Evolutionary conservation across 2,329 filamentous ascomycete genomes (phyloP), one percentile per base, ranked within the genome.

Genomic region (Arthrobotrys iridis): DNA sequence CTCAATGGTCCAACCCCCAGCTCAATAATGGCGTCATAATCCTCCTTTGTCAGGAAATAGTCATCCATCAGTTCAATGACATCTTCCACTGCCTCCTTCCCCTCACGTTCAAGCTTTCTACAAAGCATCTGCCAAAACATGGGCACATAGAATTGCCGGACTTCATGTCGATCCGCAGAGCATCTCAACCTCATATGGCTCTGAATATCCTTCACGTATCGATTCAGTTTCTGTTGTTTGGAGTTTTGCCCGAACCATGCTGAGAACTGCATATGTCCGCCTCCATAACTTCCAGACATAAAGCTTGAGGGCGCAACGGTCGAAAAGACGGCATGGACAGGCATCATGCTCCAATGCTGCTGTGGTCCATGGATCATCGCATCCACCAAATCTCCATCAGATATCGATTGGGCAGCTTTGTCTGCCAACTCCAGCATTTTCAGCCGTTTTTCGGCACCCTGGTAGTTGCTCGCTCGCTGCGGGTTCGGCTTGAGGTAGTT

Each of bases 331-430:
- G 93, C 95, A 82, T 99, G 95, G 0, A 92, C 91, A 11, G 95
- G 95, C 95, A 99, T 99, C 76, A 99, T 84, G 80, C 92, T 95
- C 95, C 95, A 99, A 77, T 99, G 95, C 81, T 99, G 95, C 81
- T 99, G 95, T 46, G 93, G 92, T 24, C 77, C 95, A 82, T 99
- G 95, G 73, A 99, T 99, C 94, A 99, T 97, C 60, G 93, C 88
- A 82, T 99, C 95, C 1, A 98, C 92, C 35, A 99, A 84, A 81
- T 99, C 95, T 74, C 95, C 95, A 80, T 99, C 95, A 80, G 93
- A 97, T 83, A 99, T 99, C 81, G 93, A 97, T 81, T 96, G 91
- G 2, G 95, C 93, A 2, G 95, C 95, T 79, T 92, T 88, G 77
- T 96, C 93, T 20, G 90, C 88, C 5, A 98, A 85, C 82, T 98